phyloP scores from a whole-genome alignment of 306 rosid species.

The Dryas drummondii region DNA sequence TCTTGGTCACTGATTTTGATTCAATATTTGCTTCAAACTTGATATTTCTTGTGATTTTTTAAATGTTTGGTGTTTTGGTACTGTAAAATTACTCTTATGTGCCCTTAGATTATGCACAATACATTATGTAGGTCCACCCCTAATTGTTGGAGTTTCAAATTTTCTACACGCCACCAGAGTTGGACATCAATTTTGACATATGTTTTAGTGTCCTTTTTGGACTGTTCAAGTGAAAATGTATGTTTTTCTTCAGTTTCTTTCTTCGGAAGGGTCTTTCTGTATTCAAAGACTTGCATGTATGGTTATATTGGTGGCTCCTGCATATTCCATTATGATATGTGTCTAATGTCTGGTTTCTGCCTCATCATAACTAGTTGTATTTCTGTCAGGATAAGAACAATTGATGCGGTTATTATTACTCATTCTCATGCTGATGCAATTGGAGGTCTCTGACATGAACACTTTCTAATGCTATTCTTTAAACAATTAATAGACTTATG shows the following conservation, averaged over 20 bases:
- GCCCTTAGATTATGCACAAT: not conserved
- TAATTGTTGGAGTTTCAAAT: not conserved
- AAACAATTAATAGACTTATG: constrained; percentile 17
- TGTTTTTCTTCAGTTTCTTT: not conserved
- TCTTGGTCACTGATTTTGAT: not conserved
- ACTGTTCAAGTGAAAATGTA: constrained; percentile 8
- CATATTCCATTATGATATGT: constrained; percentile 28
- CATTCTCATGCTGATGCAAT: constrained; percentile 99
- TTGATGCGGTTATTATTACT: constrained; percentile 93
- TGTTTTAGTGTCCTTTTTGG: not conserved
- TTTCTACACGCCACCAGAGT: not conserved
- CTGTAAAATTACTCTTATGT: not conserved
- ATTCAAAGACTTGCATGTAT: constrained; percentile 5
- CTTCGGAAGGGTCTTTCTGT: not conserved
- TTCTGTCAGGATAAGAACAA: constrained; percentile 92
- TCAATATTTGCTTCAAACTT: not conserved
- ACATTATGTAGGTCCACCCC: not conserved
- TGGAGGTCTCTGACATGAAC: constrained; percentile 76
- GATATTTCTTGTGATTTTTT: not conserved
- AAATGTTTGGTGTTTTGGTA: not conserved
- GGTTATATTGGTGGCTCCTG: constrained; percentile 5
- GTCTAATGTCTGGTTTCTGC: constrained; percentile 21
- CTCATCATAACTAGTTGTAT: constrained; percentile 48
- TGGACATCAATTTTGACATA: not conserved
- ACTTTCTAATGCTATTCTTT: constrained; percentile 35